Base-by-base conservation (phyloP, 192 early-diverging fungal genomes). In the Umbelopsis sp. region DNA sequence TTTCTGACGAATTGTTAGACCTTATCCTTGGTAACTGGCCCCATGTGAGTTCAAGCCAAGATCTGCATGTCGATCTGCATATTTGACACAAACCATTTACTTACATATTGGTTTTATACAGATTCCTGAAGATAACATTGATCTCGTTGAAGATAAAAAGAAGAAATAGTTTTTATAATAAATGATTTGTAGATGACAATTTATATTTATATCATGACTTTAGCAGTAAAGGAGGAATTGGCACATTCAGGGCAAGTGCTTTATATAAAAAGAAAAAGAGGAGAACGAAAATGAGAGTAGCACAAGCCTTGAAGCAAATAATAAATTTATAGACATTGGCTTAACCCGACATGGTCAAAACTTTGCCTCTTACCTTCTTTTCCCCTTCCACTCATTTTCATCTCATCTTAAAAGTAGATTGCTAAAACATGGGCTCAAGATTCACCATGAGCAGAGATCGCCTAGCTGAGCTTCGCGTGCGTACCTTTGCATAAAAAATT, bases 1-100 rank as follows among this genome's bases (percentile, higher is more conserved):
- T 96, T 58, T 86, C 90, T 22, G 88, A 98, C 58, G 97, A 98
- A 73, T 87, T 99, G 49, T 83, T 84, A 64, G 93, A 94, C 11
- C 78, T 97, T 35, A 93, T 99, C 74, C 67, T 87, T 48, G 85
- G 88, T 78, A 89, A 87, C 37, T 95, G 89, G 86, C 82, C 89
- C 16, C 61, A 87, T 33, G 89, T 91, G 80, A 78, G 79, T 77
- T 41, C 41, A 46, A 27, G 0, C 27, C 15, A 67, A n/a, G 51
- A 68, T 55, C 44, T 71, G n/a, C 20, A 37, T 52, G 8, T 45
- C 22, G 16, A 41, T 16, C 45, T 68, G n/a, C 35, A 44, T 27
- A 71, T 71, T 33, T 67, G 45, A 37, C 4, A 47, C 12, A 20
- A 30, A 7, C 33, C 55, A 35, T 35, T 30, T 37, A 68, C 61